Evolutionary conservation across 805 yeast species (phyloP), one percentile per base, ranked within the genome.

Genomic region (Danielia reshetovae): DNA sequence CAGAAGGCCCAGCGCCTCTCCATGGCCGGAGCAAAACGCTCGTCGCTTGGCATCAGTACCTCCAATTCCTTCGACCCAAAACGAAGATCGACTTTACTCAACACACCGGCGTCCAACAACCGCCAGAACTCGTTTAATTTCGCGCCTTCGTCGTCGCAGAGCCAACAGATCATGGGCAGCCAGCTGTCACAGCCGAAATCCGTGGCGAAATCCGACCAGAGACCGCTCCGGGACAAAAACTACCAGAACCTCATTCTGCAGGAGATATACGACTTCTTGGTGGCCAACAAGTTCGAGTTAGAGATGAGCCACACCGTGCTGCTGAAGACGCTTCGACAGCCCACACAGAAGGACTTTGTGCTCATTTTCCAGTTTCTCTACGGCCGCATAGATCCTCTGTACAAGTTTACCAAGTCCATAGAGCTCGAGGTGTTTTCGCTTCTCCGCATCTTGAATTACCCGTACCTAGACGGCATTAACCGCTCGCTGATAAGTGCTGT

Each of bases 401-500:
- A 82, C 55, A 66, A 65, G 43, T 85, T 85, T 54, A 68, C 75
- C 12, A 76, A 74, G 51, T 69, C 85, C 11, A 72, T 84, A 22
- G 96, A 87, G 43, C 70, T 75, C 30, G 96, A 88, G 42, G 83
- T 87, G 3, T 82, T 79, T 42, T 70, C 74, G 13, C 60, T 85
- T 13, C 61, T 88, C 47, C 81, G 77, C 51, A 69, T 68, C 24
- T 55, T 87, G 40, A 75, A 75, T 31, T 88, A 88, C 49, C 96
- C 97, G 2, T 86, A 81, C 54, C 57, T 86, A 38, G 94, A 84
- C 26, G 67, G 85, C 0, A 79, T 89, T 25, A 85, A 82, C 56
- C 81, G 88, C 51, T 81, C 93, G 1, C 94, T 86, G 53, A 80
- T 88, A 24, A 77, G 88, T 24, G 96, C 96, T 0, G 96, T 86